Conservation (phyloP, 805 yeast genomes). For the Kazachstania viticola region DNA sequence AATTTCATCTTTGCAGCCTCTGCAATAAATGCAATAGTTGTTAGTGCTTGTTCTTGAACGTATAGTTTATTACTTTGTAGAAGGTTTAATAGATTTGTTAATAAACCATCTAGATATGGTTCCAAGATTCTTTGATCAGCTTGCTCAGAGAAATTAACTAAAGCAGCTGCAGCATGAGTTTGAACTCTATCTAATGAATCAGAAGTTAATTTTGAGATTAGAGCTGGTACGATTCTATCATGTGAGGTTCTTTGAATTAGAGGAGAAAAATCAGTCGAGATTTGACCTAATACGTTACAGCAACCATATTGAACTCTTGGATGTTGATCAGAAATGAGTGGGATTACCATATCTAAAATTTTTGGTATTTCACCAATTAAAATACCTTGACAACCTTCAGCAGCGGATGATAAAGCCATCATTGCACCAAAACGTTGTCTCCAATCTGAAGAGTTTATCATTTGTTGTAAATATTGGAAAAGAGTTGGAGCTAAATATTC, state of each 20-base stretch:
- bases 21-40: conserved; percentile 94
- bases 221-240: conserved; percentile 70
- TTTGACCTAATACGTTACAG: conserved; percentile 94
- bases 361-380: conserved; percentile 71
- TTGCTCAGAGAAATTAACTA: conserved; percentile 89
- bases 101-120: conserved; percentile 80
- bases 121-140: conserved; percentile 80
- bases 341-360: conserved; percentile 74
- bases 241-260: conserved; percentile 74
- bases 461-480: conserved; percentile 74
- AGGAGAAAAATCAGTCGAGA: conserved; percentile 92
- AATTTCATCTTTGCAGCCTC: conserved; percentile 89
- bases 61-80: conserved; percentile 80
- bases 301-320: conserved; percentile 95
- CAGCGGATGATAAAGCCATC: conserved; percentile 94
- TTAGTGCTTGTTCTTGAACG: conserved; percentile 93
- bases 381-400: conserved; percentile 92
- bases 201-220: conserved; percentile 66
- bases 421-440: conserved; percentile 92
- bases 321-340: conserved; percentile 75
- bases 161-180: conserved; percentile 97
- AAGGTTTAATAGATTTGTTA: conserved; percentile 61
- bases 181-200: conserved; percentile 83
- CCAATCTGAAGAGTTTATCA: conserved; percentile 74
- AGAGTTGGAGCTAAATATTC: conserved; percentile 73